Evolutionary conservation across 495 filamentous ascomycete species (phyloP), one percentile per base, ranked within the genome.

Genomic region (Talaromyces nanjingensis): DNA sequence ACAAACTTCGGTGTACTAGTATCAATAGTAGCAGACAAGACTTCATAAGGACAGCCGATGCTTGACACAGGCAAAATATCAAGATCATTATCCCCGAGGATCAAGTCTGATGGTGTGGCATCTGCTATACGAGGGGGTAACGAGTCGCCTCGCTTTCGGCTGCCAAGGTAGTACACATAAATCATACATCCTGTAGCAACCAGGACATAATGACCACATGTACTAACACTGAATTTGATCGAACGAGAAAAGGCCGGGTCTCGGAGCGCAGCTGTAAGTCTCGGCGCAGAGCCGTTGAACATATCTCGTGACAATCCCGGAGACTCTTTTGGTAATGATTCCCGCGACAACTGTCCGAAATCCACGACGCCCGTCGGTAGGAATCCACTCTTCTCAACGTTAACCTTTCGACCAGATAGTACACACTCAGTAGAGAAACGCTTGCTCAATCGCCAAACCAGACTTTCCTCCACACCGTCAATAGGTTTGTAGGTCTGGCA

Each of bases 21-120:
- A 70, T 91, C 87, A 76, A 91, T 86, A 55, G 83, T 83, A 42
- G 87, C 81, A 11, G 85, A 81, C 4, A 90, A 63, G 6, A 89
- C 82, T 37, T 81, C 74, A 24, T 75, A 69, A 31, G 86, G 86
- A 66, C 88, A 91, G 27, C 78, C 67, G n/a, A 90, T 80, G 18
- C 75, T 79, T 4, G 81, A 79, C 22, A 88, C 65, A 5, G 78
- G 77, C 2, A 70, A 64, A 11, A 89, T 59, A 63, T 72, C 65
- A 6, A 69, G 42, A 49, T 74, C 65, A 16, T 54, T 54, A n/a
- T 62, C 60, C 3, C 66, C 65, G 11, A 64, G 11, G 4, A 54
- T 18, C 8, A 31, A 39, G 9, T 62, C 60, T 14, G 16, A 2
- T n/a, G 34, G 20, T 24, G 7, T 14, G 12, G 24, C 14, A 5